phyloP scores from a whole-genome alignment of 768 basidiomycete species.

The Mycena amicta region DNA sequence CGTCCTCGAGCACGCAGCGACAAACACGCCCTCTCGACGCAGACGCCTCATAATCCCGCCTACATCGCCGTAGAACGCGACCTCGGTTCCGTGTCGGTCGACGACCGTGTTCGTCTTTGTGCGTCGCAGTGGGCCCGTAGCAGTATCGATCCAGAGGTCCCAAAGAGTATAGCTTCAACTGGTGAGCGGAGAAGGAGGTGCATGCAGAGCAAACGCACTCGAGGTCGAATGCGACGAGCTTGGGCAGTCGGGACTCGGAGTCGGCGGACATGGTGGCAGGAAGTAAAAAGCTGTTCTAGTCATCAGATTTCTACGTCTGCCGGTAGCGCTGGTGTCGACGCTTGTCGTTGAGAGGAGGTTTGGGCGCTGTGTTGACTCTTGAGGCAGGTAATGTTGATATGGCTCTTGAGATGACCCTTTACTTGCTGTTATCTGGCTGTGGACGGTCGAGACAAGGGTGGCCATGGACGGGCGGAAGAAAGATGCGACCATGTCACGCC shows the following conservation, averaged over 20 bases:
- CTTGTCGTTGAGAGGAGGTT: too few species aligned
- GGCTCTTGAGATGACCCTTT: too few species aligned
- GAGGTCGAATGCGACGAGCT: constrained; percentile 78
- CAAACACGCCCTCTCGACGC: constrained; percentile 46
- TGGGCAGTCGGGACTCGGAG: constrained; percentile 44
- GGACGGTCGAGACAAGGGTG: too few species aligned
- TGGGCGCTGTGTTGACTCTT: too few species aligned
- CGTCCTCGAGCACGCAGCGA: constrained; percentile 80
- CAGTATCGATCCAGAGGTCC: constrained; percentile 85
- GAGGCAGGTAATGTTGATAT: too few species aligned
- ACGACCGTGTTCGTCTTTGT: constrained; percentile 49
- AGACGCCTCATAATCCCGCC: constrained; percentile 69
- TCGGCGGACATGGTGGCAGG: too few species aligned
- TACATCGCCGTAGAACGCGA: constrained; percentile 79
- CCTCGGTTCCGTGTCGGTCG: constrained; percentile 46
- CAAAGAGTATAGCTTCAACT: constrained; percentile 75
- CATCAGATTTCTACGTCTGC: too few species aligned
- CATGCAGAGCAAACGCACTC: constrained; percentile 51
- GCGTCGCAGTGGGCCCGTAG: constrained; percentile 59
- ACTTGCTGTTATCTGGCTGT: too few species aligned
- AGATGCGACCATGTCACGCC: too few species aligned
- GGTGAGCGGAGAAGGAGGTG: constrained; percentile 1
- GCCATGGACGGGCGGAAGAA: too few species aligned
- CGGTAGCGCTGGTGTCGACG: too few species aligned
- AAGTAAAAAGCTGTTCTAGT: too few species aligned